Evolutionary conservation across 176 grass and related monocot species (phyloP), one percentile per base, ranked within the genome.

Genomic region (Triticum timopheevii): DNA sequence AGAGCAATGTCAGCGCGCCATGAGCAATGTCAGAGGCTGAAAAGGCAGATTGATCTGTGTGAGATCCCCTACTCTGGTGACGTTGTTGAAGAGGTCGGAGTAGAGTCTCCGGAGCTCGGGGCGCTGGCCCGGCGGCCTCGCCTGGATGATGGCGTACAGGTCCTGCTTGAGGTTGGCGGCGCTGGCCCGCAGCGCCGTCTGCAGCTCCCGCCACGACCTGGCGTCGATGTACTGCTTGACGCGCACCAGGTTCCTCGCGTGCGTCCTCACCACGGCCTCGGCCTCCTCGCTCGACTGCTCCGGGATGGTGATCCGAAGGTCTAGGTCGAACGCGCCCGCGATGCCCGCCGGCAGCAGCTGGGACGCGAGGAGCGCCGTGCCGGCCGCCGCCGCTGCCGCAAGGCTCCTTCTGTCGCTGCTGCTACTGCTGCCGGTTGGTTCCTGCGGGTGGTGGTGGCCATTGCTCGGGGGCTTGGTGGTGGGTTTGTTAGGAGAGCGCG

Each of bases 141-240:
- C 89, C 71, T 96, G 92, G 77, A 99, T 99, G 74, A 99, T 96
- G 16, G 94, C 90, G 89, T 96, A 96, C 10, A 99, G 78, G 85
- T 99, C 97, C 73, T 93, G 92, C 89, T 91, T 96, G 35, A 99
- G 94, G 56, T 86, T 89, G 44, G 92, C 23, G 33, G 89, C 90
- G 62, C 88, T 91, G 80, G 92, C 80, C 39, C 88, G 84, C 64
- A 96, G 85, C 17, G 88, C 90, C 31, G 69, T 33, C 87, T 91
- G 94, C 74, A 85, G 49, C 80, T 94, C 90, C 63, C 87, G 83
- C 92, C 97, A 99, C 82, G 92, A 91, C 71, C 90, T 47, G 13
- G 85, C 86, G 91, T 96, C 97, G 65, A 93, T 91, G 83, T 84
- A 88, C 42, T 23, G 63, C 83, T 90, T 94, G 65, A 96, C 86